phyloP scores from a whole-genome alignment of 2,329 filamentous ascomycete genomes.

The Lecanicillium sp. region DNA sequence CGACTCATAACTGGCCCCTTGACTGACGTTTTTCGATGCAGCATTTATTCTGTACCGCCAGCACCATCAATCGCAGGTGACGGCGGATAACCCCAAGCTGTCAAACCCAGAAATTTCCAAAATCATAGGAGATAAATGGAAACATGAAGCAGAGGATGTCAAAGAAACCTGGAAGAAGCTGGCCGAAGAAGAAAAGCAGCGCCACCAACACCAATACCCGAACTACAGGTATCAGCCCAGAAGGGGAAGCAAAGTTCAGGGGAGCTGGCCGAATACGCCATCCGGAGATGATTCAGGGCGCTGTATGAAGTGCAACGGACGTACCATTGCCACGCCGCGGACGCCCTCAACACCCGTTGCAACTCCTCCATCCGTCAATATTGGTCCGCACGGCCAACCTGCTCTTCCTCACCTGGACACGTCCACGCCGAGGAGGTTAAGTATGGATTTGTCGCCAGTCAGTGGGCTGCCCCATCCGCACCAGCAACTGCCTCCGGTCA shows the following conservation, averaged over 20 bases:
- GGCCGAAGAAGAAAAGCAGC: constrained; percentile 87
- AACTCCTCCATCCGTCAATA: constrained; percentile 27
- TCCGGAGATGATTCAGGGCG: constrained; percentile 46
- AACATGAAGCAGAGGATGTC: constrained; percentile 62
- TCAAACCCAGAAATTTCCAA: constrained; percentile 96
- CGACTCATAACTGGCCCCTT: background rate
- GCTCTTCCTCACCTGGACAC: constrained; percentile 20
- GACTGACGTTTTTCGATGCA: constrained; percentile 32
- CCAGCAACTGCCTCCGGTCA: constrained; percentile 19
- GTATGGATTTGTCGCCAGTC: constrained; percentile 22
- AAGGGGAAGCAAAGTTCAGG: constrained; percentile 40
- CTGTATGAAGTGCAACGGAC: constrained; percentile 67
- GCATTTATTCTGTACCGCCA: constrained; percentile 98
- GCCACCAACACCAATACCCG: constrained; percentile 84
- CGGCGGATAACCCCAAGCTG: constrained; percentile 76
- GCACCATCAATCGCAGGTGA: constrained; percentile 78
- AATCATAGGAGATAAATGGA: constrained; percentile 93
- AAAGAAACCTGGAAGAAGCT: constrained; percentile 85
- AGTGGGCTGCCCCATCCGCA: constrained; percentile 19
- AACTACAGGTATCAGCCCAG: constrained; percentile 92
- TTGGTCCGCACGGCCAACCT: constrained; percentile 19
- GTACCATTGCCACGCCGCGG: constrained; percentile 56
- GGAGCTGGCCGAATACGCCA: constrained; percentile 27
- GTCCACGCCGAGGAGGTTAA: constrained; percentile 23
- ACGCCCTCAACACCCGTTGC: constrained; percentile 48